Percentiles rank a stretch among this genome's conserved stretches.
Evolutionary conservation across 2,329 filamentous ascomycete species (phyloP).

Genomic region (Clarireedia paspali): DNA sequence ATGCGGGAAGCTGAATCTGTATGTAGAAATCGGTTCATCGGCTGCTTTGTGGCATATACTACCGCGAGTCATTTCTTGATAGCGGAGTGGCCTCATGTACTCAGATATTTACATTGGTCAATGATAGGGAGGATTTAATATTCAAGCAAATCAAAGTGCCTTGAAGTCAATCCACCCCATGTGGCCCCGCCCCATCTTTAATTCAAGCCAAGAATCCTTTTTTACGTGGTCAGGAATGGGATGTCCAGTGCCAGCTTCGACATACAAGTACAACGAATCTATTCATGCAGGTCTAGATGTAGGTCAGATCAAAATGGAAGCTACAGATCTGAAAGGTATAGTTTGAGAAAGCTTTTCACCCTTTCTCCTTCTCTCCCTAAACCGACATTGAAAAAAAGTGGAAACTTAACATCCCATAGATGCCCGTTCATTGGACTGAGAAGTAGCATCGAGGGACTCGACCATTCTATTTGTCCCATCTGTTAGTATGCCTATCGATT

Average conservation of each 20-base stretch:
- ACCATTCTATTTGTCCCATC: neutral
- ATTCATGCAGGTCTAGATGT: constrained; percentile 7
- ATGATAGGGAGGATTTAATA: neutral
- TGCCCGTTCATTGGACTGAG: neutral
- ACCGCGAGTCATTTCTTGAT: constrained; percentile 4
- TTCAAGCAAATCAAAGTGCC: neutral
- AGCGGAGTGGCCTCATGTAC: constrained; percentile 7
- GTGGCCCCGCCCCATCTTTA: neutral
- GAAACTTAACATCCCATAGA: neutral
- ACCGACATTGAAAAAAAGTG: neutral
- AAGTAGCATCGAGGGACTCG: neutral
- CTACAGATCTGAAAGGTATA: neutral
- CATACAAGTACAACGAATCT: neutral
- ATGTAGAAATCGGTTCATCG: neutral
- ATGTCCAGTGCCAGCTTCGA: neutral
- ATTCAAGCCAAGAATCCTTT: neutral
- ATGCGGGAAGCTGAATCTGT: neutral
- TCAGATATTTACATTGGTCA: constrained; percentile 1
- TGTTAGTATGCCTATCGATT: neutral
- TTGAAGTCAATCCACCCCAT: neutral
- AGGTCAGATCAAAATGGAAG: constrained; percentile 4
- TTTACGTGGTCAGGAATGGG: constrained; percentile 7
- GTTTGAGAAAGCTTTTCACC: neutral
- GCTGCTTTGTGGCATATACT: constrained; percentile 6
- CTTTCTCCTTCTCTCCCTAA: neutral